phyloP scores from a whole-genome alignment of 2,329 filamentous ascomycete genomes.

The Westerdykella ornata region DNA sequence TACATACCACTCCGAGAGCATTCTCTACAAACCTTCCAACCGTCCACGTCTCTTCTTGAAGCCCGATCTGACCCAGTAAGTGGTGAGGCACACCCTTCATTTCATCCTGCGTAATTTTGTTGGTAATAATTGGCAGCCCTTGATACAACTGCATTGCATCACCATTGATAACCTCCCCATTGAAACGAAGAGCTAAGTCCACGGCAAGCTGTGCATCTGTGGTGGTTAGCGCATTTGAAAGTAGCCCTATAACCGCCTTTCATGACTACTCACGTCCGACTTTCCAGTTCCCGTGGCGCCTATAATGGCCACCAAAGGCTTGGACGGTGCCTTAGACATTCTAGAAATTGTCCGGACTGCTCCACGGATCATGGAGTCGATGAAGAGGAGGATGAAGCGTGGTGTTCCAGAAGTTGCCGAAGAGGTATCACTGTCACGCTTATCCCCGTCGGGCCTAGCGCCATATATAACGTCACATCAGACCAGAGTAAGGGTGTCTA shows the following conservation, averaged over 20 bases:
- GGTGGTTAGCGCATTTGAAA: slow-evolving; percentile 33
- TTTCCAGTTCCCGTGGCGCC: slow-evolving; percentile 92
- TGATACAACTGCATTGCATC: slow-evolving; percentile 98
- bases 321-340: slow-evolving; percentile 22
- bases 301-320: slow-evolving; percentile 70
- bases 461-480: not conserved
- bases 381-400: not conserved
- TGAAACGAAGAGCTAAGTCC: slow-evolving; percentile 71
- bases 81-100: slow-evolving; percentile 79
- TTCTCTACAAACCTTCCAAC: slow-evolving; percentile 70
- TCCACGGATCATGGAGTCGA: not conserved
- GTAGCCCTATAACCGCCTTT: not conserved
- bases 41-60: slow-evolving; percentile 75
- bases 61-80: slow-evolving; percentile 68
- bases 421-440: not conserved
- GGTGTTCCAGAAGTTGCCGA: not conserved
- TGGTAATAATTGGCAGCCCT: slow-evolving; percentile 89
- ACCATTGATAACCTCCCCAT: slow-evolving; percentile 93
- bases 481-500: not conserved
- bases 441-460: not conserved
- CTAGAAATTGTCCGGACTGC: slow-evolving; percentile 5
- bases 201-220: slow-evolving; percentile 65
- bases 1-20: slow-evolving; percentile 50
- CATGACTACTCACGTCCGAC: slow-evolving; percentile 60
- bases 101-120: slow-evolving; percentile 74